Percentiles rank a stretch among this genome's conserved stretches.
phyloP scores from a whole-genome alignment of 2,329 filamentous ascomycete species.

The Cryphonectria radicalis region DNA sequence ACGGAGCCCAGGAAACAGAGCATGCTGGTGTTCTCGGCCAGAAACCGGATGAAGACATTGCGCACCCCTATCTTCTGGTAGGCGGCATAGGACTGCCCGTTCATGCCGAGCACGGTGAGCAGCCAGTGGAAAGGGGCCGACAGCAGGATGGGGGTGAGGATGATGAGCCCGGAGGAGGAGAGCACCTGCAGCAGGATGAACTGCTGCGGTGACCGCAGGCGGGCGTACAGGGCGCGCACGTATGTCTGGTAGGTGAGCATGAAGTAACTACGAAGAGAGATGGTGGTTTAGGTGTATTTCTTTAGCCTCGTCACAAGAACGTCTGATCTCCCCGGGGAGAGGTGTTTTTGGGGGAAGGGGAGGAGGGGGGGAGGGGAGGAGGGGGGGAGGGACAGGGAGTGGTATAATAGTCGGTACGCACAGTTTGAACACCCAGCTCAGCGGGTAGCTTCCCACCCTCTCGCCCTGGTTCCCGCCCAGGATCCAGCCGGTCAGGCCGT shows the following conservation, averaged over 20 bases:
- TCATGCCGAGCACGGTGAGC: conserved; percentile 58
- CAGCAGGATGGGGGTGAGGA: conserved; percentile 68
- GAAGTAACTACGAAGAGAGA: conserved; percentile 55
- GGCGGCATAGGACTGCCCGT: conserved; percentile 61
- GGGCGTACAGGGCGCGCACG: conserved; percentile 70
- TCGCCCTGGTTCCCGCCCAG: conserved; percentile 68
- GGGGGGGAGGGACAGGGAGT: not conserved
- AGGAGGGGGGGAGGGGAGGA: not conserved
- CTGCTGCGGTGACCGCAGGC: conserved; percentile 66
- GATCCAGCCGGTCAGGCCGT: conserved; percentile 69
- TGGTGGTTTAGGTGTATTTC: too few relatives aligned
- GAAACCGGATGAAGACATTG: conserved; percentile 69
- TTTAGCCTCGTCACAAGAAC: conserved; percentile 18
- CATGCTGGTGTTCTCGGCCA: conserved; percentile 72
- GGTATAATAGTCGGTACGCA: conserved; percentile 41
- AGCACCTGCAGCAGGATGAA: conserved; percentile 69
- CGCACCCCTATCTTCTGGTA: conserved; percentile 70
- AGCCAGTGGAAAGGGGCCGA: conserved; percentile 61
- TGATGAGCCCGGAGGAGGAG: conserved; percentile 65
- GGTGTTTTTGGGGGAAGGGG: too few relatives aligned
- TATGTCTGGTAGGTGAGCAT: conserved; percentile 74
- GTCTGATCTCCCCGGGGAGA: not conserved
- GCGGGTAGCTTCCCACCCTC: conserved; percentile 69
- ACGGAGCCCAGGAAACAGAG: conserved; percentile 69
- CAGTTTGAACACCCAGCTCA: conserved; percentile 74